Evolutionary conservation across 768 basidiomycete genomes (phyloP).

Genomic region (Plicaturopsis crispa): DNA sequence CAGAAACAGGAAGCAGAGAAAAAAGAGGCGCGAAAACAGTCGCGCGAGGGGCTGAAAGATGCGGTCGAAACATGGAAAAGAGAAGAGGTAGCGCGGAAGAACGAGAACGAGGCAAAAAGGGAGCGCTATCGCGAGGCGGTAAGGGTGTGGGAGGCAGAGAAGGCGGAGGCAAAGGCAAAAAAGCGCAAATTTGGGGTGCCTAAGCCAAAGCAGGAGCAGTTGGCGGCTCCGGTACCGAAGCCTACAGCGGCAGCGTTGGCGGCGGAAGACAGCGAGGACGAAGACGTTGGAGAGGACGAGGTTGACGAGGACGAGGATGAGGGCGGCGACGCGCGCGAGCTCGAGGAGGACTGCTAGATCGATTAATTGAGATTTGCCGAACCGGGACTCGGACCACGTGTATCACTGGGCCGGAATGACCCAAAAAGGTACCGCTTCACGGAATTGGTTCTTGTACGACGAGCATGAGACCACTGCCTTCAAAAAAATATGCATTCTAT

Average conservation of each 20-base stretch:
- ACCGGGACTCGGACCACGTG: no score
- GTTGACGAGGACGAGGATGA: not conserved
- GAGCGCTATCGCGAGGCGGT: not conserved
- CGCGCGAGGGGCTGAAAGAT: constrained; percentile 1
- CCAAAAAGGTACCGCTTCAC: no score
- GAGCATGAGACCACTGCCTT: no score
- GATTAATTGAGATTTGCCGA: no score
- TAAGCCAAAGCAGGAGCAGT: not conserved
- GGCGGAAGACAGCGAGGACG: not conserved
- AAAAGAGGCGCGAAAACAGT: not conserved
- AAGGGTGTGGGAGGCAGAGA: not conserved
- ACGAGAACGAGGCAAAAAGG: not conserved
- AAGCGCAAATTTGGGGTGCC: not conserved
- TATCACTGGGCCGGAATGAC: no score
- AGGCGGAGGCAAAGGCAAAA: not conserved
- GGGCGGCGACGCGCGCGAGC: no score
- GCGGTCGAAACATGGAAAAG: not conserved
- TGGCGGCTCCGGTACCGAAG: not conserved
- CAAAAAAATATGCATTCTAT: no score
- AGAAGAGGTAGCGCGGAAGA: not conserved
- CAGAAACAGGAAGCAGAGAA: constrained; percentile 5
- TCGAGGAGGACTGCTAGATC: no score
- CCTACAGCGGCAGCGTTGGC: not conserved
- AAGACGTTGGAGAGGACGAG: not conserved
- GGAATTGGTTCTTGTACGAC: no score